Evolutionary conservation across 495 filamentous ascomycete genomes (phyloP), one percentile per base, ranked within the genome.

Genomic region (Daldinia childiae): DNA sequence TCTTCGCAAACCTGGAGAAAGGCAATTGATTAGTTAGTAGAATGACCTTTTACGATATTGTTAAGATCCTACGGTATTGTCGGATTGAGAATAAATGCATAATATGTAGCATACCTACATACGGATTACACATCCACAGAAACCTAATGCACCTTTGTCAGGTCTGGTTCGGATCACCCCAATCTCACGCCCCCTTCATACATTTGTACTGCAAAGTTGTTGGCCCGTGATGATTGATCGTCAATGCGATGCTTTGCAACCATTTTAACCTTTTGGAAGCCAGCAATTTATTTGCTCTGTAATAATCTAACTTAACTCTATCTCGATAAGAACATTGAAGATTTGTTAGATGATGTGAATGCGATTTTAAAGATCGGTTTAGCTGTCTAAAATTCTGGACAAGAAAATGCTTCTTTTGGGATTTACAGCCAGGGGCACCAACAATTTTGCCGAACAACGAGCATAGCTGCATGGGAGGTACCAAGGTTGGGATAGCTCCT

Each of bases 231-330:
- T 43, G 64, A 57, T 38, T 38, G 70, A 73, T 73, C 70, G 58
- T 73, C 61, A 62, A 73, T 73, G 70, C 64, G 30, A 62, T 29
- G 61, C 64, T 48, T 68, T 58, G 57, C 58, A 56, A 50, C 55
- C 48, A 12, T 45, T 51, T 58, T 21, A 45, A 52, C 34, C 32
- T 24, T 30, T 24, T 41, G 26, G 38, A 64, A 52, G 30, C 41
- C n/a, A 43, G 36, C 62, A 27, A 34, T 39, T 32, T 1, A 14
- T 41, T 26, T 15, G 50, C 29, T 34, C 45, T 54, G 19, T 24
- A 12, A 56, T 48, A 17, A 30, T 17, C 55, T 55, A 30, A 14
- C 34, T 50, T 57, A 48, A 56, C 27, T 43, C 48, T n/a, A 60
- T 64, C 55, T 38, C 32, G 26, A 48, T 38, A 29, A 43, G 26